Percentiles rank a stretch among this genome's conserved stretches.
phyloP scores from a whole-genome alignment of 805 yeast species.

The Cyberlindnera xishuangbannaensis region DNA sequence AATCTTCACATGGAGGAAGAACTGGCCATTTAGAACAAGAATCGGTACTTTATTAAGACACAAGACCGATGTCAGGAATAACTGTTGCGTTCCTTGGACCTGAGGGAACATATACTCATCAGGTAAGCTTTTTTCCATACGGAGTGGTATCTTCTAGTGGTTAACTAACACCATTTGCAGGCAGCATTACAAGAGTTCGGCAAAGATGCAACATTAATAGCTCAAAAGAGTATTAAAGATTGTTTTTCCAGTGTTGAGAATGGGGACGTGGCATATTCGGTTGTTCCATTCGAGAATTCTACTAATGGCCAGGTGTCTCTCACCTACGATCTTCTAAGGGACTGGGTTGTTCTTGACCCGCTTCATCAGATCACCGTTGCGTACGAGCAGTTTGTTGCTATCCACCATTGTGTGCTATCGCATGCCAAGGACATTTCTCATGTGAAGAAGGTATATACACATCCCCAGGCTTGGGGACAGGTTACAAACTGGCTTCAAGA shows the following conservation, averaged over 20 bases:
- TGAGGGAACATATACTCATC: conserved; percentile 88
- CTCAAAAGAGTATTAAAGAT: conserved; percentile 33
- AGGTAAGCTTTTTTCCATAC: conserved; percentile 40
- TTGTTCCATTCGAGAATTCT: conserved; percentile 90
- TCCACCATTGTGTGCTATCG: conserved; percentile 69
- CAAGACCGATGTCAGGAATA: no score
- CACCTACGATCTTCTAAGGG: conserved; percentile 77
- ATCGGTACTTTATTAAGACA: no score
- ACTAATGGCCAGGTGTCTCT: conserved; percentile 90
- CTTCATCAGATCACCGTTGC: conserved; percentile 35
- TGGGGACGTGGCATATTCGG: conserved; percentile 53
- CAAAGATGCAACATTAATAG: conserved; percentile 18
- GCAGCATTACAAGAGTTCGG: conserved; percentile 56
- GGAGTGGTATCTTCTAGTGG: no score
- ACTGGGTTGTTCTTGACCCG: conserved; percentile 40
- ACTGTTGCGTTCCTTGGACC: conserved; percentile 84
- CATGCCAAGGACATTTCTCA: conserved; percentile 36
- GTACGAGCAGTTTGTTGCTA: conserved; percentile 77
- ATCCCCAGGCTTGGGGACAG: conserved; percentile 99
- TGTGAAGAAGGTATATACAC: conserved; percentile 67
- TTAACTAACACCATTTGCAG: conserved; percentile 18
- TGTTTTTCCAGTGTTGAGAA: conserved; percentile 54
- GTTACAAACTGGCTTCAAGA: conserved; percentile 50
- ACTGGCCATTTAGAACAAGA: no score
- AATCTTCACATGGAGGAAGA: no score